Percentiles rank a stretch among this genome's conserved stretches.
Evolutionary conservation across 2,329 filamentous ascomycete genomes (phyloP).

Genomic region (Bipolaris oryzae): DNA sequence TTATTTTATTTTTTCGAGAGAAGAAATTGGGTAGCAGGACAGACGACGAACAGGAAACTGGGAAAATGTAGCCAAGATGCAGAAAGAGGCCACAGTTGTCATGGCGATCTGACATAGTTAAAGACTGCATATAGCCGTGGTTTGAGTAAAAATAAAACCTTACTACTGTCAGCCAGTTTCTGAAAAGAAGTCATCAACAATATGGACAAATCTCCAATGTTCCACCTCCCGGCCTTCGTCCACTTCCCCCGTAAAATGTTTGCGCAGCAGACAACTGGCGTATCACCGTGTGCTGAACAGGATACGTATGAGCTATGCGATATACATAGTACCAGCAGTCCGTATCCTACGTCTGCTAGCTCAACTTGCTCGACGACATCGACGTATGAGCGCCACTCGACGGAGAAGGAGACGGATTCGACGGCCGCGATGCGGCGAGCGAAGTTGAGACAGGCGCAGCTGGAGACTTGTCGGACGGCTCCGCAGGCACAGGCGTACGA

Average conservation of each 20-base stretch:
- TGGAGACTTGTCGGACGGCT: constrained; percentile 43
- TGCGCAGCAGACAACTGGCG: too few species aligned
- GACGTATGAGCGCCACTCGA: not conserved
- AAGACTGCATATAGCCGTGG: too few species aligned
- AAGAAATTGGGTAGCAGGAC: too few species aligned
- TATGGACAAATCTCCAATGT: not conserved
- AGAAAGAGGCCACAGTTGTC: too few species aligned
- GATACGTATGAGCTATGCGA: not conserved
- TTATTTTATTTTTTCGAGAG: too few species aligned
- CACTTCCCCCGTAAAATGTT: not conserved
- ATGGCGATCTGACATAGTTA: too few species aligned
- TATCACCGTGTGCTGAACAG: not conserved
- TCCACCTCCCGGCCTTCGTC: not conserved
- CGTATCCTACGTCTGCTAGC: not conserved
- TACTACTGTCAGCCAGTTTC: too few species aligned
- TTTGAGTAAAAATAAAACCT: too few species aligned
- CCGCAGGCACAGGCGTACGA: constrained; percentile 36
- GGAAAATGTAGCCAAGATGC: too few species aligned
- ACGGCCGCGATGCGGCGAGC: not conserved
- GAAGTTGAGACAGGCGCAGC: constrained; percentile 29
- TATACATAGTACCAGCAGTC: not conserved
- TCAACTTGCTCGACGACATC: not conserved
- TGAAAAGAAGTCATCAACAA: too few species aligned
- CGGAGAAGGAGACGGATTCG: too few species aligned
- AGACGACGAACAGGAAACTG: too few species aligned